Percentiles rank a stretch among this genome's conserved stretches.
These are phyloP conservation scores for Taxillus chinensis DNA, from an alignment of 164 flowering plant genomes.

Conservation along the genomic window DNA sequence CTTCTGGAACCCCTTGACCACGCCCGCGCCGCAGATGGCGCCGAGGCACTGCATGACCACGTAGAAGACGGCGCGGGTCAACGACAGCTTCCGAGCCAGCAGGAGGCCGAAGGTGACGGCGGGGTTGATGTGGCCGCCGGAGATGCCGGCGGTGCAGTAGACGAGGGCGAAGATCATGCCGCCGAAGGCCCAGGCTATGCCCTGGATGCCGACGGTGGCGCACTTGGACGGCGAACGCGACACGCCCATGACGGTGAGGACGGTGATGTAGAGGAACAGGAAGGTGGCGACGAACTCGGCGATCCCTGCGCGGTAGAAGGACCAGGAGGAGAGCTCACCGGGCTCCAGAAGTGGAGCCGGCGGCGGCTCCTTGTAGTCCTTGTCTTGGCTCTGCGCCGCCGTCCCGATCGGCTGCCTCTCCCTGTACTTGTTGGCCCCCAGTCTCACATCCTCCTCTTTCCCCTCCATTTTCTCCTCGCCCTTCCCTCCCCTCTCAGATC, in stretches of 20 bases:
- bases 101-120: slow-evolving; percentile 2
- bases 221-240: not conserved
- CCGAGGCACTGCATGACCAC: slow-evolving; percentile 3
- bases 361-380: slow-evolving; percentile 3
- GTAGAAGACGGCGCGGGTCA: not conserved
- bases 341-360: slow-evolving; percentile 1
- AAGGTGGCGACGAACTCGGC: slow-evolving; percentile 6
- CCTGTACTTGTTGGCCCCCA: slow-evolving; percentile 3
- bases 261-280: slow-evolving; percentile 6
- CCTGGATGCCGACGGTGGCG: slow-evolving; percentile 1
- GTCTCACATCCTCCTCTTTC: slow-evolving; percentile 1
- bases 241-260: slow-evolving; percentile 4
- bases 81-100: slow-evolving; percentile 1
- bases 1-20: slow-evolving; percentile 6
- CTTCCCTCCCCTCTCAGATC: not conserved
- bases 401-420: slow-evolving; percentile 3
- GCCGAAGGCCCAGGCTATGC: slow-evolving; percentile 6
- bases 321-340: not conserved
- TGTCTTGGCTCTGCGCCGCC: not conserved
- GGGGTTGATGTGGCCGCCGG: slow-evolving; percentile 6
- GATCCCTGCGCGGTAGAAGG: slow-evolving; percentile 4
- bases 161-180: slow-evolving; percentile 5
- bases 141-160: slow-evolving; percentile 4
- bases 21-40: slow-evolving; percentile 4
- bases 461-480: not conserved